These are phyloP conservation scores for Mangifera indica DNA, from an alignment of 345 rosid species.

Conservation along the genomic window DNA sequence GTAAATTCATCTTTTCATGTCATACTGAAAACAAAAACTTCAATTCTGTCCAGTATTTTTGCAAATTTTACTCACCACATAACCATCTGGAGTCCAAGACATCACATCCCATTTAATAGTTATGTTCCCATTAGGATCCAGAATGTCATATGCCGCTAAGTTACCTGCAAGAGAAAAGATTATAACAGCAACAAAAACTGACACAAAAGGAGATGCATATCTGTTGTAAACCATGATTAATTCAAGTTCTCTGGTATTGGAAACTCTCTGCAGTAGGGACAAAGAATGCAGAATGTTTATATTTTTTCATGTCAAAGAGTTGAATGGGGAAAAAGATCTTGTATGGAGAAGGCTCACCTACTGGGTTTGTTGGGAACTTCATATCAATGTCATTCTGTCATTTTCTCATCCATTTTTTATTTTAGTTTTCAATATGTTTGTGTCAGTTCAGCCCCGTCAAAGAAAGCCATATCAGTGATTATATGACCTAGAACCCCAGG, in stretches of 20 bases:
- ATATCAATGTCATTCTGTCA: not conserved
- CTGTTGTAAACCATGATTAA: constrained; percentile 17
- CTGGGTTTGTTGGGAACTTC: constrained; percentile 4
- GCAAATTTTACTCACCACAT: constrained; percentile 14
- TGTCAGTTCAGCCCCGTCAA: not conserved
- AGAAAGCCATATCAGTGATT: not conserved
- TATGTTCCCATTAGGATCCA: constrained; percentile 33
- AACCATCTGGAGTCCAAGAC: constrained; percentile 34
- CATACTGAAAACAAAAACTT: not conserved
- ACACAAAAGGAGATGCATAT: not conserved
- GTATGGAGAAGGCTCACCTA: not conserved
- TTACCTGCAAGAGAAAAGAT: constrained; percentile 20
- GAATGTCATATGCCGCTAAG: constrained; percentile 20
- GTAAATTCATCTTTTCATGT: constrained; percentile 12
- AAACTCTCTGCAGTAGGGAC: not conserved
- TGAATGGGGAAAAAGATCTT: not conserved
- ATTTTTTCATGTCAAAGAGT: not conserved
- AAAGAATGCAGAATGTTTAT: not conserved
- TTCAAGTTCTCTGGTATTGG: not conserved
- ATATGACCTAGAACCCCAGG: not conserved
- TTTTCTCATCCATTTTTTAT: constrained; percentile 11
- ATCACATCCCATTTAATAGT: constrained; percentile 32
- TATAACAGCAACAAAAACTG: constrained; percentile 2
- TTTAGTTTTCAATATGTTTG: not conserved
- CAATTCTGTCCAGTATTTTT: not conserved